phyloP scores from a whole-genome alignment of 1,284 basidiomycete genomes.

The Fistulina hepatica region DNA sequence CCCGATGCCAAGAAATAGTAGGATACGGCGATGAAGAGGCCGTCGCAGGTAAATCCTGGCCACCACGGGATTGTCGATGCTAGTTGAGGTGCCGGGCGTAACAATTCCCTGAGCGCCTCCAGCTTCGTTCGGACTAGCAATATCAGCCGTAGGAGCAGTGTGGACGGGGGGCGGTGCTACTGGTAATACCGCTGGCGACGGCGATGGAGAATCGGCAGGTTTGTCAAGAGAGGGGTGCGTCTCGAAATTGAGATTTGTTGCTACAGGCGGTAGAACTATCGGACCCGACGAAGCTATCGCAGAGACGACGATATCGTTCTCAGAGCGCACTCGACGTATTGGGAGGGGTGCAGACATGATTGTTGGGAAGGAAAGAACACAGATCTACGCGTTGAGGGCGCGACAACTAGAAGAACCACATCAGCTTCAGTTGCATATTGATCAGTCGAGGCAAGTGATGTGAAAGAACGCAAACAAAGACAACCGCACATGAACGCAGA shows the following conservation, averaged over 20 bases:
- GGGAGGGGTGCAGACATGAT: slow-evolving; percentile 11
- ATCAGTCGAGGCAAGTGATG: no score
- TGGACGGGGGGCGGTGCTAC: not conserved
- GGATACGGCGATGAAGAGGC: slow-evolving; percentile 22
- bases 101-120: not conserved
- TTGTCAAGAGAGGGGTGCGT: not conserved
- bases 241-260: not conserved
- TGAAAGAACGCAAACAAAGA: no score
- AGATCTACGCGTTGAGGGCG: no score
- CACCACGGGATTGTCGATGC: not conserved
- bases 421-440: no score
- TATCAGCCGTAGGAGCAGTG: not conserved
- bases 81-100: not conserved
- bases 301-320: not conserved
- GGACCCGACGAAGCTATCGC: not conserved
- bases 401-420: no score
- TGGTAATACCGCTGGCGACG: not conserved
- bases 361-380: slow-evolving; percentile 3
- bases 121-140: no score
- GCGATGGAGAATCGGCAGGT: not conserved
- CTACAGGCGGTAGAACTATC: not conserved
- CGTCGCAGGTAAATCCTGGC: slow-evolving; percentile 16
- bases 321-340: slow-evolving; percentile 1
- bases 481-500: no score
- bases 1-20: slow-evolving; percentile 44